Percentiles rank a stretch among this genome's conserved stretches.
Conservation (phyloP, 2,329 filamentous ascomycete genomes). For the Microcyclospora tardicrescens region DNA sequence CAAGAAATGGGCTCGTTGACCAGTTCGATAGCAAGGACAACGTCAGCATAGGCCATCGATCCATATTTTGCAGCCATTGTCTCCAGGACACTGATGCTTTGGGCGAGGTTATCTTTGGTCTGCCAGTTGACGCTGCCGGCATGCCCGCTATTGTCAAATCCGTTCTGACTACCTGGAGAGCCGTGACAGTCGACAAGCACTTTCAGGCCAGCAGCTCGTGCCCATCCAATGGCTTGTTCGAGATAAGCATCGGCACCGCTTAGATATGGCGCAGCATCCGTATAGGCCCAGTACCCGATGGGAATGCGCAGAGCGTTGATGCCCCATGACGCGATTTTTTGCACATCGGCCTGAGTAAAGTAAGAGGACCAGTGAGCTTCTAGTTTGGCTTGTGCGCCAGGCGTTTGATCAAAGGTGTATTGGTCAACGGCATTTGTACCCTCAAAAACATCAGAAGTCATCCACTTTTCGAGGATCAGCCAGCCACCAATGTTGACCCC, state of each 20-base stretch:
- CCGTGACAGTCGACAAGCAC: conserved; percentile 41
- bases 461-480: conserved; percentile 26
- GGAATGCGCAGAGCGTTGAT: conserved; percentile 35
- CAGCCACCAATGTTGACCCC: conserved; percentile 27
- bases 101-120: conserved; percentile 18
- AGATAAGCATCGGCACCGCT: conserved; percentile 35
- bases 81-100: conserved; percentile 26
- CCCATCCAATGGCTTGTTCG: conserved; percentile 38
- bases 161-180: conserved; percentile 38
- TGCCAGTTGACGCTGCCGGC: conserved; percentile 18
- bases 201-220: conserved; percentile 30
- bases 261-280: conserved; percentile 32
- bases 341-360: conserved; percentile 30
- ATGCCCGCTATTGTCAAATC: conserved; percentile 28
- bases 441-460: conserved; percentile 24
- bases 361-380: conserved; percentile 23
- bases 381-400: conserved; percentile 16
- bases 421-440: conserved; percentile 25
- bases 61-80: conserved; percentile 30
- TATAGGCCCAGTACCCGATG: conserved; percentile 41
- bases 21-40: conserved; percentile 32
- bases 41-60: conserved; percentile 24
- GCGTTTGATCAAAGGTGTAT: conserved; percentile 25
- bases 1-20: conserved; percentile 31
- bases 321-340: conserved; percentile 25